Percentiles rank a stretch among this genome's conserved stretches.
Conservation (phyloP, 805 yeast genomes). For the Metschnikowia sp. region DNA sequence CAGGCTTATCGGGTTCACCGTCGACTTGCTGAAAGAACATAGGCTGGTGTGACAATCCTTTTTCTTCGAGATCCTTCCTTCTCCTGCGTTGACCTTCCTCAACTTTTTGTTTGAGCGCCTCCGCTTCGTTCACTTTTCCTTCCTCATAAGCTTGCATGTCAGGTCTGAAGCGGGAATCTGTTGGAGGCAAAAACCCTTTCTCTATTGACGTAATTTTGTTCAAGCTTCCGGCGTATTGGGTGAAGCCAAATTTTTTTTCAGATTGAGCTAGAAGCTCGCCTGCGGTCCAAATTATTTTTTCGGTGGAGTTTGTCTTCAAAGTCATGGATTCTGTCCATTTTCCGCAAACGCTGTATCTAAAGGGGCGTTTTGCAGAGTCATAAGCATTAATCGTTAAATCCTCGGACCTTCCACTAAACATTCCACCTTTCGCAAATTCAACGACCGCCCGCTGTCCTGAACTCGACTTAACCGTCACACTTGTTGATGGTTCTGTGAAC, state of each 20-base stretch:
- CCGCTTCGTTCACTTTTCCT: constrained; percentile 71
- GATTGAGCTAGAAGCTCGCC: constrained; percentile 60
- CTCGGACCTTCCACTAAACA: constrained; percentile 83
- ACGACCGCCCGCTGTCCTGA: constrained; percentile 67
- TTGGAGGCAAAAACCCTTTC: constrained; percentile 62
- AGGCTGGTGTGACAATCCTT: constrained; percentile 49
- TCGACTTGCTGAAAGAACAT: constrained; percentile 55
- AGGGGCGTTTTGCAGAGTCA: constrained; percentile 32
- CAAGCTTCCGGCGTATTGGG: constrained; percentile 74
- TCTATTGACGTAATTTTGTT: constrained; percentile 79
- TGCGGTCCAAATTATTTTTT: constrained; percentile 62
- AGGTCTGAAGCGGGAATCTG: constrained; percentile 88
- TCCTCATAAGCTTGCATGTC: constrained; percentile 72
- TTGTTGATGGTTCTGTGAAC: constrained; percentile 80
- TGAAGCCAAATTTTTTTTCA: constrained; percentile 76
- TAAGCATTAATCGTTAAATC: constrained; percentile 47
- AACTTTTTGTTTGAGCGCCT: constrained; percentile 56
- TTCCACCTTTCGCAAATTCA: constrained; percentile 75
- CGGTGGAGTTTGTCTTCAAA: constrained; percentile 40
- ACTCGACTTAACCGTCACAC: constrained; percentile 63
- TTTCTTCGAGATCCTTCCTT: constrained; percentile 54
- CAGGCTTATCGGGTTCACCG: constrained; percentile 27
- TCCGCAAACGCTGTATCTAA: constrained; percentile 54
- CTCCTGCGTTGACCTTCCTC: constrained; percentile 82
- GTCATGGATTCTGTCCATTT: constrained; percentile 77